Conservation (phyloP, 2,329 filamentous ascomycete genomes). For the Elsinoe batatas region DNA sequence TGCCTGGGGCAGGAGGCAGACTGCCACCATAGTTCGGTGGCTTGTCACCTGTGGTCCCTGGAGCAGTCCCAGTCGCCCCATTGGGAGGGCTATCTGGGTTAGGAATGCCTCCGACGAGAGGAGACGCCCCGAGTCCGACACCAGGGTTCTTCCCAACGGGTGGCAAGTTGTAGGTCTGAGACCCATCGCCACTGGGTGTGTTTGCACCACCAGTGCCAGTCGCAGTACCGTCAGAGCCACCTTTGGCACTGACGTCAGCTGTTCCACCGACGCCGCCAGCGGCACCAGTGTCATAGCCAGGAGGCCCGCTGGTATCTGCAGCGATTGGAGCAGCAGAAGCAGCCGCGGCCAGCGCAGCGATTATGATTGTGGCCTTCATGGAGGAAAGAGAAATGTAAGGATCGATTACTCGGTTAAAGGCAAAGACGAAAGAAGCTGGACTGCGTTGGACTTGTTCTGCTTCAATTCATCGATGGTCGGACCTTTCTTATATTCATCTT, state of each 20-base stretch:
- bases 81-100: too few species aligned
- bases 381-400: background rate
- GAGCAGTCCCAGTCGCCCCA: background rate
- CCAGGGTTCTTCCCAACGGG: too few species aligned
- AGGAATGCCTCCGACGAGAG: too few species aligned
- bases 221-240: background rate
- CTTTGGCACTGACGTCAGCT: background rate
- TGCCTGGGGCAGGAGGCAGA: too few species aligned
- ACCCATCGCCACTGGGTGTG: too few species aligned
- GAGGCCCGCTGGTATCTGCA: background rate
- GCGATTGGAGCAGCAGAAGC: background rate
- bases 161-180: too few species aligned
- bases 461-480: too few species aligned
- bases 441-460: too few species aligned
- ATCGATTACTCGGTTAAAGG: background rate
- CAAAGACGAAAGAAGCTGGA: too few species aligned
- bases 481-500: background rate
- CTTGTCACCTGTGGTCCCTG: background rate
- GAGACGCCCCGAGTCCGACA: too few species aligned
- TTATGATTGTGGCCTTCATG: conserved; percentile 7
- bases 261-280: background rate
- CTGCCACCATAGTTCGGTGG: background rate
- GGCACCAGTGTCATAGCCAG: background rate
- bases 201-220: background rate
- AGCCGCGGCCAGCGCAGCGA: conserved; percentile 1